A percentile compares a stretch with the other conserved stretches of the same genome.
Conservation (phyloP, 2,329 filamentous ascomycete species). For the Oidium heveae region DNA sequence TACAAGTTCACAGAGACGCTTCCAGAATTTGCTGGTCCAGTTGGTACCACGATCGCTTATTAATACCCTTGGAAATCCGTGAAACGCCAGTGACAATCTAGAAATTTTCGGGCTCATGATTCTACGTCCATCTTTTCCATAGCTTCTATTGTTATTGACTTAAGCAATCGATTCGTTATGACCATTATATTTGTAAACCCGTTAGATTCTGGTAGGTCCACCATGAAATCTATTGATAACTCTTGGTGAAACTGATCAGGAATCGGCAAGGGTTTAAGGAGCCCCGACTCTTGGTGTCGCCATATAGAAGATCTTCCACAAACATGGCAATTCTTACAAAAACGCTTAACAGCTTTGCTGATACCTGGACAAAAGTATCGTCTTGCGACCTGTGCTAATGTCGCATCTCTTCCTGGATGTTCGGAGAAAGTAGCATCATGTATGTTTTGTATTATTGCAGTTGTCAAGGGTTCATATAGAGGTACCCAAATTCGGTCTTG, state of each 20-base stretch:
- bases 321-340: too few relatives aligned
- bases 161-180: background rate
- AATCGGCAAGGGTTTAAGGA: too few relatives aligned
- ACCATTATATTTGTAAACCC: too few relatives aligned
- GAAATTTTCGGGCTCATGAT: background rate
- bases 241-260: background rate
- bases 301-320: too few relatives aligned
- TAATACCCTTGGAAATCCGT: background rate
- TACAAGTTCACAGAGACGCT: background rate
- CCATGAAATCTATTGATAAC: too few relatives aligned
- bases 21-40: background rate
- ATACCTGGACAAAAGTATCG: too few relatives aligned
- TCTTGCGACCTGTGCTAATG: background rate
- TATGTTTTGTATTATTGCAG: background rate
- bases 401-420: background rate
- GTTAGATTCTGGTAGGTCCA: background rate
- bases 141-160: background rate
- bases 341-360: too few relatives aligned
- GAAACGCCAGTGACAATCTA: background rate
- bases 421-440: background rate
- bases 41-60: background rate
- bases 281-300: background rate
- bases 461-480: too few relatives aligned
- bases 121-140: background rate
- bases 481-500: too few relatives aligned